These are phyloP conservation scores for Clausena lansium DNA, from an alignment of 345 rosid species.

Conservation along the genomic window DNA sequence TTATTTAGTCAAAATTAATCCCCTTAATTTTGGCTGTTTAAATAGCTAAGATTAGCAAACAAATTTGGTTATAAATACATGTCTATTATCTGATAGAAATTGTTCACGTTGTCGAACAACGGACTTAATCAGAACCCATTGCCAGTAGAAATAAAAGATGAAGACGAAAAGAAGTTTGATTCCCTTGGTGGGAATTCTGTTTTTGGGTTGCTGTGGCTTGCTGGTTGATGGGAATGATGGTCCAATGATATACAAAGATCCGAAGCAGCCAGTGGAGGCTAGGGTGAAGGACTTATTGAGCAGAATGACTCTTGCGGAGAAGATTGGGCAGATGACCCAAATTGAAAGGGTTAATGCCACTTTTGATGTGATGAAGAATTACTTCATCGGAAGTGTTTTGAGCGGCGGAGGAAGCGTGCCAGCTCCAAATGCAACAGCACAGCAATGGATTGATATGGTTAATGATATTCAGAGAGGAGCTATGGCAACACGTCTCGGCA, in stretches of 20 bases:
- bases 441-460: constrained; percentile 40
- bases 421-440: constrained; percentile 21
- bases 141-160: not conserved
- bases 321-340: not conserved
- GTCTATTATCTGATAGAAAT: too few relatives aligned
- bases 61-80: too few relatives aligned
- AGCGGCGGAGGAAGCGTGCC: constrained; percentile 44
- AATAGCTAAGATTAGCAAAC: not conserved
- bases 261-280: constrained; percentile 23
- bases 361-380: constrained; percentile 26
- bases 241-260: constrained; percentile 33
- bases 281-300: constrained; percentile 40
- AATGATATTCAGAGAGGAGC: constrained; percentile 31
- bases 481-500: constrained; percentile 35
- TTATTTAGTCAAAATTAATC: not conserved
- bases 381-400: constrained; percentile 43
- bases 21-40: not conserved
- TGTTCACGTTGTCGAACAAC: not conserved
- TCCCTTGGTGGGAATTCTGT: not conserved
- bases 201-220: not conserved
- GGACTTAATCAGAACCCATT: not conserved
- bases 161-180: not conserved
- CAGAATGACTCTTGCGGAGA: constrained; percentile 10
- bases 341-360: constrained; percentile 20
- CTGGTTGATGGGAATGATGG: not conserved